These are phyloP conservation scores for Kluyveromyces dobzhanskii DNA, from an alignment of 805 yeast genomes.

Conservation along the genomic window DNA sequence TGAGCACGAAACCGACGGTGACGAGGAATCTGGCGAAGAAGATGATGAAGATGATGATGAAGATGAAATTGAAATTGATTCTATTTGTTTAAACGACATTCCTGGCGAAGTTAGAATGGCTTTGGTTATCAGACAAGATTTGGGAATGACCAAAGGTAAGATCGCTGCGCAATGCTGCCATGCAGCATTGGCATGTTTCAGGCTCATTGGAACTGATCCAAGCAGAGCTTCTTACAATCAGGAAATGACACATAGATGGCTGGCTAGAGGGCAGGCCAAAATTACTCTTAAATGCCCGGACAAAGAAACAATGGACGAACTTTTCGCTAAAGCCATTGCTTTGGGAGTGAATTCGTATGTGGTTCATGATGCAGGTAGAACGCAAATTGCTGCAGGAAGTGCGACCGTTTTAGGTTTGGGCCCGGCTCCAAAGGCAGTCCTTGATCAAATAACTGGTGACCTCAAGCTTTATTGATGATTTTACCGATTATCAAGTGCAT, in stretches of 20 bases:
- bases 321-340: constrained; percentile 75
- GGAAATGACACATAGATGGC: constrained; percentile 66
- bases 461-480: constrained; percentile 54
- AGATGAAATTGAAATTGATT: constrained; percentile 51
- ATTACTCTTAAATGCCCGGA: constrained; percentile 71
- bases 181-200: constrained; percentile 90
- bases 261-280: constrained; percentile 82
- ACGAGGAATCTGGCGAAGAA: constrained; percentile 28
- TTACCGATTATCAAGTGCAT: neutral
- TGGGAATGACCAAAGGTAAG: constrained; percentile 91
- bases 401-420: constrained; percentile 96
- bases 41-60: constrained; percentile 41
- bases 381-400: constrained; percentile 93
- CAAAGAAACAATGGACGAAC: constrained; percentile 59
- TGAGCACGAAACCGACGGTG: constrained; percentile 22
- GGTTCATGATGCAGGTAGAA: constrained; percentile 94
- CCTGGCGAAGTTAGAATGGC: constrained; percentile 86
- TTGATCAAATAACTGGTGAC: constrained; percentile 76
- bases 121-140: constrained; percentile 76
- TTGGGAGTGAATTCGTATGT: constrained; percentile 70
- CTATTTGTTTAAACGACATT: constrained; percentile 49
- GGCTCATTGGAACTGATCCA: constrained; percentile 47
- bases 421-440: constrained; percentile 79
- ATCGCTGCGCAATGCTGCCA: constrained; percentile 97
- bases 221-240: constrained; percentile 49